phyloP scores from a whole-genome alignment of 495 filamentous ascomycete genomes.

The Penicillium salamii region DNA sequence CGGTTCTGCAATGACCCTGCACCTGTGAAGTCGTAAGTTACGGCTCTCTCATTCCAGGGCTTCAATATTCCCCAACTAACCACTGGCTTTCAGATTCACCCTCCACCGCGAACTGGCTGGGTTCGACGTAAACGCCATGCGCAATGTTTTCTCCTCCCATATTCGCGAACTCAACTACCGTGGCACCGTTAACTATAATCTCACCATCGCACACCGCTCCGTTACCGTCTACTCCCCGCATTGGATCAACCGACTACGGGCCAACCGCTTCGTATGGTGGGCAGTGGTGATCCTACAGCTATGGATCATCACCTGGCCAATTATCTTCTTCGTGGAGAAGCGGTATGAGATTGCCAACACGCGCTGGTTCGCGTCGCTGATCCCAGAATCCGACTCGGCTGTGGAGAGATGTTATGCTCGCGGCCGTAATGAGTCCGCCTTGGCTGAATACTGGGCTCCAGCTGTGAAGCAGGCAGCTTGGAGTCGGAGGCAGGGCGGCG shows the following conservation, averaged over 20 bases:
- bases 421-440: constrained; percentile 24
- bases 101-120: constrained; percentile 34
- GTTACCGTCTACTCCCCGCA: constrained; percentile 46
- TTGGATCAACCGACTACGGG: constrained; percentile 43
- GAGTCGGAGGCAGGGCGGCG: constrained; percentile 15
- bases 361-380: constrained; percentile 31
- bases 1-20: constrained; percentile 39
- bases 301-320: constrained; percentile 45
- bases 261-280: constrained; percentile 37
- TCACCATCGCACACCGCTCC: constrained; percentile 21
- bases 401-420: constrained; percentile 24
- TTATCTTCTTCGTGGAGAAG: constrained; percentile 41
- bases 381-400: constrained; percentile 6
- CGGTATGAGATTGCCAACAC: constrained; percentile 37
- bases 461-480: constrained; percentile 38
- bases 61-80: too few relatives aligned
- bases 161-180: constrained; percentile 43
- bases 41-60: too few relatives aligned
- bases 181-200: constrained; percentile 27
- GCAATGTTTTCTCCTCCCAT: constrained; percentile 33
- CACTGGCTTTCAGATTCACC: constrained; percentile 29
- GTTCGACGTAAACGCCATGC: constrained; percentile 31
- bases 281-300: constrained; percentile 39
- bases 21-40: constrained; percentile 41
- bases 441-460: constrained; percentile 37